Conservation (phyloP, 2,329 filamentous ascomycete genomes). For the Alternaria gansuensis region DNA sequence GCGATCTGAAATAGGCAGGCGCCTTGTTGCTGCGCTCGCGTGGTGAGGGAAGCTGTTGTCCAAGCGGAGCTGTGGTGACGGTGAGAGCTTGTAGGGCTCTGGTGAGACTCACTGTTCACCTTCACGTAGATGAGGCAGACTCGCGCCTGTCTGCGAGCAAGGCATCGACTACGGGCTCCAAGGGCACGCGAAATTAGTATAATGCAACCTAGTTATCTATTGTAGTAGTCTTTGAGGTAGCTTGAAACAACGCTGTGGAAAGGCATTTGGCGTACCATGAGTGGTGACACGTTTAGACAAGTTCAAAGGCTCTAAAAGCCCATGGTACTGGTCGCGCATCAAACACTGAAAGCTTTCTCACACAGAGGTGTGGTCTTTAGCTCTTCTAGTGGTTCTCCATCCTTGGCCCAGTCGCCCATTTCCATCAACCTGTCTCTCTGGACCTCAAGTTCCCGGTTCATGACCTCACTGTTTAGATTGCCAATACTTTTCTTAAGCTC, state of each 20-base stretch:
- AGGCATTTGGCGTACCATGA: neutral
- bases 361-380: neutral
- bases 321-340: neutral
- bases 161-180: neutral
- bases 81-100: constrained; percentile 7
- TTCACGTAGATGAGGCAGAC: constrained; percentile 9
- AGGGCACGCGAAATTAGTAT: neutral
- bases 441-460: constrained; percentile 39
- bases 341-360: constrained; percentile 17
- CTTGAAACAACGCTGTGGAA: neutral
- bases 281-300: neutral
- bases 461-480: constrained; percentile 30
- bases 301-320: neutral
- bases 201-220: neutral
- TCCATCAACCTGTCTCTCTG: constrained; percentile 42
- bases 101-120: constrained; percentile 8
- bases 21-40: neutral
- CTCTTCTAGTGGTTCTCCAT: neutral
- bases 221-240: no score
- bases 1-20: constrained; percentile 13
- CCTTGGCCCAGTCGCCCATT: constrained; percentile 42
- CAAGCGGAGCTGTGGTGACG: constrained; percentile 16
- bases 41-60: constrained; percentile 20
- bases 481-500: constrained; percentile 34
- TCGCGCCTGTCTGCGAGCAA: neutral